Evolutionary conservation across 2,329 filamentous ascomycete species (phyloP), one percentile per base, ranked within the genome.

Genomic region (Cladosporium sp.): DNA sequence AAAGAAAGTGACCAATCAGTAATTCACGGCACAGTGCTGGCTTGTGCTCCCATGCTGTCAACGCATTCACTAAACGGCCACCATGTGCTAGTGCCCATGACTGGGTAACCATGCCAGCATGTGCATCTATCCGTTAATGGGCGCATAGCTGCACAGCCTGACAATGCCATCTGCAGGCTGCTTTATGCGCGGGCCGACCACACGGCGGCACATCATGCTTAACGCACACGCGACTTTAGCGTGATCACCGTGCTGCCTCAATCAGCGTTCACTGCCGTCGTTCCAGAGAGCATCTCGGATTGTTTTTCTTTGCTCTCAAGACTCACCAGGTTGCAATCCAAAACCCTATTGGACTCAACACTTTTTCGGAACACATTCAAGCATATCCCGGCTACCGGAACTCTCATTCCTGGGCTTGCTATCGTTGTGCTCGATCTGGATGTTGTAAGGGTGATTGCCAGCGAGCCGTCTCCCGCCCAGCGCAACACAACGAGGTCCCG

Each of bases 131-230:
- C 55, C 55, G 55, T 36, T 42, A 37, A 40, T 45, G 40, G 45
- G 19, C 55, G 48, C 39, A 20, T 44, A 36, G 15, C 55, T 51
- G 47, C 55, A 57, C 45, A 50, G 47, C 55, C 55, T 51, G 55
- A 57, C 55, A 57, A 57, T 57, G 55, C 55, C 52, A 32, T 57
- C 55, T 57, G 55, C 55, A 35, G 55, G 37, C 19, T 51, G 39
- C 52, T n/a, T 32, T 55, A 55, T 55, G 52, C 40, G 52, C 52
- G 40, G 52, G 28, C 52, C 32, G 40, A 25, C 40, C 44, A 42
- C 32, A 36, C 24, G 40, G 47, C 37, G 39, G 40, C 52, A 47
- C 39, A 28, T 55, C 36, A 42, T 42, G 50, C 50, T 53, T 42
- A 24, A 47, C 52, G 52, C 52, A 47, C 40, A 47, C 24, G 40